These are phyloP conservation scores for Rhododendron mucronatum DNA, from an alignment of 148 eudicot species.

Conservation along the genomic window DNA sequence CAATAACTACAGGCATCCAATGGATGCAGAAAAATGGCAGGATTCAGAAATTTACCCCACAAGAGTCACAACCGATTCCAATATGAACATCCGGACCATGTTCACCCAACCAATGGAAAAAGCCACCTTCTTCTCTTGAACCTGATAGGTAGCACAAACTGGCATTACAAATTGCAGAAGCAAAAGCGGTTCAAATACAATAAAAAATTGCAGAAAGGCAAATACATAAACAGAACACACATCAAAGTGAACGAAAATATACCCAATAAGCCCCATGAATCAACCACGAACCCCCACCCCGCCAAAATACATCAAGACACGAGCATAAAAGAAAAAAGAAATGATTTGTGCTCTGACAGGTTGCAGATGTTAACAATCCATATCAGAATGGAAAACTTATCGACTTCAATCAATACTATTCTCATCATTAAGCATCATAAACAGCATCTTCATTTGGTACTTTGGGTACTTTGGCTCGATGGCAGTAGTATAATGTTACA, in stretches of 20 bases:
- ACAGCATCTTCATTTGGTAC: not conserved
- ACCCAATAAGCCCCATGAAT: not conserved
- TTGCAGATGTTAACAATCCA: not conserved
- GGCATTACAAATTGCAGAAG: not conserved
- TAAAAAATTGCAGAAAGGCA: too few relatives aligned
- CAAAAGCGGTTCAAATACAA: not conserved
- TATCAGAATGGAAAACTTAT: not conserved
- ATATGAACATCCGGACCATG: conserved; percentile 41
- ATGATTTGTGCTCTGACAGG: not conserved
- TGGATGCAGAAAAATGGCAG: conserved; percentile 3
- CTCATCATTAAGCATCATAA: not conserved
- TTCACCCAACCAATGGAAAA: conserved; percentile 34
- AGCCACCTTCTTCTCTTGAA: conserved; percentile 26
- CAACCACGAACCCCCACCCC: not conserved
- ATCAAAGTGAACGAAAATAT: not conserved
- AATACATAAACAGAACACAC: not conserved
- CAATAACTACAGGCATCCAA: not conserved
- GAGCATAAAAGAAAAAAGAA: not conserved
- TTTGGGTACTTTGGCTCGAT: conserved; percentile 3
- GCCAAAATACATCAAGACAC: not conserved
- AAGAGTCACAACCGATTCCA: conserved; percentile 68
- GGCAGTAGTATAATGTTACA: not conserved
- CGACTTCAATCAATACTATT: not conserved
- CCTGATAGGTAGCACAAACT: conserved; percentile 24
- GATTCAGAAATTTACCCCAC: conserved; percentile 51